Conservation (phyloP, 371 early-diverging fungal genomes). For the Apophysomyces sp. region DNA sequence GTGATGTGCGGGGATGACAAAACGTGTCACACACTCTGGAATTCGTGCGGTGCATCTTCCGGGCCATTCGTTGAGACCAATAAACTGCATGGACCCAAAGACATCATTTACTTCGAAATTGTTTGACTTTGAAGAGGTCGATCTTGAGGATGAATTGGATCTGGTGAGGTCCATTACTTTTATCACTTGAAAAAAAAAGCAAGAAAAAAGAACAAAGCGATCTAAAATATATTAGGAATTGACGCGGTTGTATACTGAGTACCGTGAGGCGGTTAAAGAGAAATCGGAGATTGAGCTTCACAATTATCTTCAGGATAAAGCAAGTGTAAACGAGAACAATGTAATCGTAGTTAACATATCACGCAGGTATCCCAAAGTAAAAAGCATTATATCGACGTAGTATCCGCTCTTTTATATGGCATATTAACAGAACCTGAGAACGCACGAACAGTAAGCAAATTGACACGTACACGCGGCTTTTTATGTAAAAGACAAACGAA, state of each 20-base stretch:
- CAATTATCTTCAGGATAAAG: constrained; percentile 62
- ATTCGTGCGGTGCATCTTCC: too few species aligned
- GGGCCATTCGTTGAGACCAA: too few species aligned
- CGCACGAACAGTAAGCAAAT: constrained; percentile 36
- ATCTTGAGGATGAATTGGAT: constrained; percentile 39
- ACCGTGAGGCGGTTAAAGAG: constrained; percentile 42
- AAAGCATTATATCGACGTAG: constrained; percentile 55
- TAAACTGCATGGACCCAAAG: neutral
- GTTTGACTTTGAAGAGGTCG: constrained; percentile 31
- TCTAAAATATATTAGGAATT: constrained; percentile 53
- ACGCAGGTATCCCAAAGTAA: constrained; percentile 54
- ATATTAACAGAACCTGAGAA: constrained; percentile 53
- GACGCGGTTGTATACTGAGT: constrained; percentile 35
- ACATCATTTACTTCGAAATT: constrained; percentile 16
- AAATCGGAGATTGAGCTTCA: constrained; percentile 68
- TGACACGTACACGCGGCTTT: neutral
- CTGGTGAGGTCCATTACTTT: constrained; percentile 16
- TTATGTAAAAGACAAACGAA: constrained; percentile 4
- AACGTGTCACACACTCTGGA: too few species aligned
- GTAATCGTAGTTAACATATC: neutral
- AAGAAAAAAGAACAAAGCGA: neutral
- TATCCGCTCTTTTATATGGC: constrained; percentile 68
- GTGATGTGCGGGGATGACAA: too few species aligned
- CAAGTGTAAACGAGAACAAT: constrained; percentile 5
- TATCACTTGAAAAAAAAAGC: neutral